Percentiles rank a stretch among this genome's conserved stretches.
These are phyloP conservation scores for Carex scoparia DNA, from an alignment of 176 grass and related monocot species.

Conservation along the genomic window DNA sequence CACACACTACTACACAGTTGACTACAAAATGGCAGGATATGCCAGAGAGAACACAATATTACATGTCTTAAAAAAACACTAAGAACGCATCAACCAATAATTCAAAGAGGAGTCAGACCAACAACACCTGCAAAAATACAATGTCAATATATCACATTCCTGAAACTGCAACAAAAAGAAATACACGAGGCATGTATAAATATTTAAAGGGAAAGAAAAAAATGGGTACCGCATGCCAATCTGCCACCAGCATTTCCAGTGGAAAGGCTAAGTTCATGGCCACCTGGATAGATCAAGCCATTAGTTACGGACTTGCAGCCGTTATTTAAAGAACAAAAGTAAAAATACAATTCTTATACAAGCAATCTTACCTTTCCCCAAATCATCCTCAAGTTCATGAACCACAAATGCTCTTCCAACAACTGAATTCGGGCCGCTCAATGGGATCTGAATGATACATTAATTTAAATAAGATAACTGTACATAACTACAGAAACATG, in stretches of 20 bases:
- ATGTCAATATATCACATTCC: conserved; percentile 3
- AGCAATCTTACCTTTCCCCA: conserved; percentile 67
- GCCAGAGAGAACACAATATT: background rate
- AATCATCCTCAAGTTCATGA: conserved; percentile 96
- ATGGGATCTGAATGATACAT: conserved; percentile 58
- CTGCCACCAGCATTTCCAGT: conserved; percentile 99
- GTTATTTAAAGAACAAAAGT: background rate
- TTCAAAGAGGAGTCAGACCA: conserved; percentile 65
- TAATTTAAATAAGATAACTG: conserved; percentile 17
- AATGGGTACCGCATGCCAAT: conserved; percentile 81
- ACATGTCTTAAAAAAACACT: background rate
- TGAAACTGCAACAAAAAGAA: background rate
- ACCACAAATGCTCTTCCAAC: conserved; percentile 97
- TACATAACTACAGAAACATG: background rate
- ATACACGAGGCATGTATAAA: background rate
- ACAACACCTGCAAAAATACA: conserved; percentile 66
- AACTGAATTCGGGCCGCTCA: conserved; percentile 69
- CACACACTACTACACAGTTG: background rate
- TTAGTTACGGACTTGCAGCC: background rate
- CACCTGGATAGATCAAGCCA: conserved; percentile 40
- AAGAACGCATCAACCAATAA: conserved; percentile 1
- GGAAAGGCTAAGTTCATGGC: conserved; percentile 88
- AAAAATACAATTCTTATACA: conserved; percentile 2
- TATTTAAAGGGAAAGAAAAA: background rate
- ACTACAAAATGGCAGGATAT: conserved; percentile 18